Conservation (phyloP, 805 yeast genomes). For the Saturnispora ahearnii region DNA sequence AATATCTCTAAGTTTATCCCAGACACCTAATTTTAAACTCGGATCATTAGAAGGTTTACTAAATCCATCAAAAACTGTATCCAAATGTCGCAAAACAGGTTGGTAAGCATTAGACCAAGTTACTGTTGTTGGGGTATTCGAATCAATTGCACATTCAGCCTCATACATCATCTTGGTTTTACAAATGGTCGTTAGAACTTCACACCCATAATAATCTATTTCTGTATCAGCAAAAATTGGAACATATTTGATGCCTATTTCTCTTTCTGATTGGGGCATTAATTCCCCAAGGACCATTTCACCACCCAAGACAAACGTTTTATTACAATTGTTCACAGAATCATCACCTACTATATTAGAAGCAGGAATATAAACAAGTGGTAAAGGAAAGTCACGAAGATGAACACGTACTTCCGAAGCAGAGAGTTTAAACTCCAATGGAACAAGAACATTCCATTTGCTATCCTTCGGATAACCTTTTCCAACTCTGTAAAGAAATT, state of each 20-base stretch:
- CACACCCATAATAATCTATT: slow-evolving; percentile 13
- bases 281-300: slow-evolving; percentile 64
- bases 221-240: slow-evolving; percentile 46
- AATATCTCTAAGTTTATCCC: slow-evolving; percentile 79
- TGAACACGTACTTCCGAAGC: slow-evolving; percentile 60
- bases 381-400: slow-evolving; percentile 79
- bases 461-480: slow-evolving; percentile 75
- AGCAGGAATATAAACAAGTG: slow-evolving; percentile 62
- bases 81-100: slow-evolving; percentile 74
- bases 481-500: slow-evolving; percentile 64
- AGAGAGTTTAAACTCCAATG: slow-evolving; percentile 47
- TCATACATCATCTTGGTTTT: slow-evolving; percentile 33
- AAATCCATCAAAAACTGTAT: slow-evolving; percentile 70
- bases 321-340: slow-evolving; percentile 3
- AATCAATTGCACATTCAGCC: slow-evolving; percentile 43
- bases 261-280: slow-evolving; percentile 38
- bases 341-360: slow-evolving; percentile 5
- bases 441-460: slow-evolving; percentile 57
- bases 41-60: slow-evolving; percentile 88
- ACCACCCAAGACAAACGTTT: slow-evolving; percentile 33
- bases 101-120: slow-evolving; percentile 83
- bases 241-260: slow-evolving; percentile 51
- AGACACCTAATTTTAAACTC: slow-evolving; percentile 74
- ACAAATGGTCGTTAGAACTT: slow-evolving; percentile 5
- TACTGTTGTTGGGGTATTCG: slow-evolving; percentile 52